phyloP scores from a whole-genome alignment of 2,329 filamentous ascomycete species.

The Xylaria sp. region DNA sequence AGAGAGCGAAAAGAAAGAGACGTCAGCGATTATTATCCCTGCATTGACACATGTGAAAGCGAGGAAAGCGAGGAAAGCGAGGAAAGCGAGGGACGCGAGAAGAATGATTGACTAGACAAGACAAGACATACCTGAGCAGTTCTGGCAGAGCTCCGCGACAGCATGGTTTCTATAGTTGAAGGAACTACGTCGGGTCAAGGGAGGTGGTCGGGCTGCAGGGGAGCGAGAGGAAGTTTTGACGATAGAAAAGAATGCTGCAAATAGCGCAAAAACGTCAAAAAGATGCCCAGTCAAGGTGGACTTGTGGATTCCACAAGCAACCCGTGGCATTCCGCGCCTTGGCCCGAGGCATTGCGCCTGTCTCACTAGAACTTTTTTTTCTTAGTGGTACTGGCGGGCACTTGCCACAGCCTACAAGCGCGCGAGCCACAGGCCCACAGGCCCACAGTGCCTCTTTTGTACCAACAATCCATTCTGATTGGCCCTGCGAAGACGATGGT shows the following conservation, averaged over 20 bases:
- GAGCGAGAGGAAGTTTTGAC: conserved; percentile 30
- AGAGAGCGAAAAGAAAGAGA: conserved; percentile 15
- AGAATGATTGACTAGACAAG: conserved; percentile 13
- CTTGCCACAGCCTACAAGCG: conserved; percentile 14
- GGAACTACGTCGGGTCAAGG: conserved; percentile 26
- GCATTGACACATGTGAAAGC: conserved; percentile 35
- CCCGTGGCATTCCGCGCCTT: conserved; percentile 44
- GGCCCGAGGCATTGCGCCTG: conserved; percentile 28
- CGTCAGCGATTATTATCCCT: conserved; percentile 29
- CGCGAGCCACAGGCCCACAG: conserved; percentile 10
- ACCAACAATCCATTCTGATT: background rate
- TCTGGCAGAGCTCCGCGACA: conserved; percentile 68
- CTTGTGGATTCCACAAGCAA: conserved; percentile 26
- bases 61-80: conserved; percentile 36
- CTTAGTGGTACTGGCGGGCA: conserved; percentile 6
- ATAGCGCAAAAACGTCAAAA: conserved; percentile 51
- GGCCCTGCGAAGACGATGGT: background rate
- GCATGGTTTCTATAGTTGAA: conserved; percentile 54
- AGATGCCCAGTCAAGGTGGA: conserved; percentile 36
- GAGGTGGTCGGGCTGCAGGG: conserved; percentile 39
- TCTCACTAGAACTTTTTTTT: conserved; percentile 10
- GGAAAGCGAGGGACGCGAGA: conserved; percentile 32
- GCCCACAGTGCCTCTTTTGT: conserved; percentile 14
- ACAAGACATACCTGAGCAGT: conserved; percentile 66
- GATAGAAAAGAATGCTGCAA: conserved; percentile 43